phyloP scores from a whole-genome alignment of 176 grass and related monocot species.

The Ampelocalamus luodianensis region DNA sequence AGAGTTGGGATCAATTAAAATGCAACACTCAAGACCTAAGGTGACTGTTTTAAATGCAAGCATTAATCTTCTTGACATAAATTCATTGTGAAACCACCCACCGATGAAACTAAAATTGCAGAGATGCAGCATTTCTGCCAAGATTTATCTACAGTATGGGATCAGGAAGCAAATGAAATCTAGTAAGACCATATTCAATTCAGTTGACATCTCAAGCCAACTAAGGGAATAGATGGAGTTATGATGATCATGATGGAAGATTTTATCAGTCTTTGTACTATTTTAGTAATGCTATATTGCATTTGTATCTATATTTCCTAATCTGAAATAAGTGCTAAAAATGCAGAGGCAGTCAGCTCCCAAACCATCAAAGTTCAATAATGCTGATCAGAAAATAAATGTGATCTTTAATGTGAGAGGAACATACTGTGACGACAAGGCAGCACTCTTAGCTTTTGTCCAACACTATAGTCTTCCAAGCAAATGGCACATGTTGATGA shows the following conservation, averaged over 20 bases:
- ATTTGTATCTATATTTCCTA: constrained; percentile 11
- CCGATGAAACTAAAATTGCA: background rate
- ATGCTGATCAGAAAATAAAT: constrained; percentile 17
- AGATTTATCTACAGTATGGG: constrained; percentile 9
- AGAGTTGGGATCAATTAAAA: background rate
- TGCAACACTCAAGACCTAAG: background rate
- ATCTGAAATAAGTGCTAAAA: constrained; percentile 20
- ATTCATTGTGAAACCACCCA: background rate
- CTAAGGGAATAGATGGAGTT: background rate
- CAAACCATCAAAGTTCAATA: constrained; percentile 22
- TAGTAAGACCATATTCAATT: background rate
- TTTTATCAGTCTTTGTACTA: constrained; percentile 2
- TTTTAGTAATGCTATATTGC: background rate
- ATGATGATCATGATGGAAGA: background rate
- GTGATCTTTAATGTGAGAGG: constrained; percentile 30
- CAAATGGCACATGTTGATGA: constrained; percentile 86
- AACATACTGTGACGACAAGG: constrained; percentile 92
- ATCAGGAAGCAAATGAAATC: constrained; percentile 35
- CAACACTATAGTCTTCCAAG: constrained; percentile 86
- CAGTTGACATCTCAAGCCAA: background rate
- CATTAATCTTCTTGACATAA: background rate
- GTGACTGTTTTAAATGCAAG: background rate
- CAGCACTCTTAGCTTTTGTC: constrained; percentile 82
- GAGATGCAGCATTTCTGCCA: background rate
- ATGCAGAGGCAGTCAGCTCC: background rate